Base-by-base conservation (phyloP, 2,329 filamentous ascomycete species). In the Nigrospora sphaerica region DNA sequence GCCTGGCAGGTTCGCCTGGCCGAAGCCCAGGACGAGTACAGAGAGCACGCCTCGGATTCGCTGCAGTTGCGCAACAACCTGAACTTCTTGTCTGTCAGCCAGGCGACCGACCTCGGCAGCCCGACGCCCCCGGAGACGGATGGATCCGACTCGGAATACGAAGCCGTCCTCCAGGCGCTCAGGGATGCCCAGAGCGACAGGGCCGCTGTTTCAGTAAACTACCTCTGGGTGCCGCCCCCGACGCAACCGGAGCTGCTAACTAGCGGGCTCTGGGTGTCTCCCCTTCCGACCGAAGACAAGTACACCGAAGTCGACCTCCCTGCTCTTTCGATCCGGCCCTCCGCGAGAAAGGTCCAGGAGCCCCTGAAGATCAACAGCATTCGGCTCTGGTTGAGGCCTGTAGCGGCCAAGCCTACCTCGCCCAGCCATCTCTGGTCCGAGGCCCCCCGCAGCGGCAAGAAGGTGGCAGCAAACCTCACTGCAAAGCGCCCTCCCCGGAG, bases 51-150 rank as follows among this genome's bases (percentile, higher is more conserved):
- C 1, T 63, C 65, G 9, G 60, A 64, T 34, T 58, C 68, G 31
- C 56, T 67, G 28, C 60, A 57, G 32, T 66, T 64, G 17, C 60
- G 60, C 44, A 67, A 61, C 18, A 55, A 57, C 47, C 49, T 70
- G 51, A 73, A 70, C 52, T 68, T 67, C 54, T 48, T 71, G 39
- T 57, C 66, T 42, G 49, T 70, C 44, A 55, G 67, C 32, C 66
- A 65, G 47, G 61, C 33, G 12, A 33, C 62, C 11, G 64, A 68
- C 45, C 55, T 77, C 3, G 71, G 67, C 34, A 79, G 74, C 52
- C 74, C 75, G 32, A 80, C 77, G 40, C 76, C 76, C 42, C 73
- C 75, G 9, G 75, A 80, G 45, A 77, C 71, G 14, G 69, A 76
- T 46, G 65, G 70, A 44, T 70, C 70, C n/a, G 70, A 70, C 39